Conservation (phyloP, 768 basidiomycete genomes). For the Hirschioporus abietinus region DNA sequence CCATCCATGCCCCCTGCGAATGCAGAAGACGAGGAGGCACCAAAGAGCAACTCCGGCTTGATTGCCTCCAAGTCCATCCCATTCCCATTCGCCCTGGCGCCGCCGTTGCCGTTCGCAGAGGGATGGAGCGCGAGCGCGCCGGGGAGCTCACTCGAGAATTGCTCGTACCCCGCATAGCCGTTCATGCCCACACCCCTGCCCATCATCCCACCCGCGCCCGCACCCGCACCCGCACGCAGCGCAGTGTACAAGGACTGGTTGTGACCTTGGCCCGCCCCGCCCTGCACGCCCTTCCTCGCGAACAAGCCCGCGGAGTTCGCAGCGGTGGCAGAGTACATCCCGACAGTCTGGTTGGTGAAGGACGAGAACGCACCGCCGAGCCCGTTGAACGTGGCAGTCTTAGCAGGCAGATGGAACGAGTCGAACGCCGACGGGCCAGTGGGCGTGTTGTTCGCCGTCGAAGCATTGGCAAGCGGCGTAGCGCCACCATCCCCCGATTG, state of each 20-base stretch:
- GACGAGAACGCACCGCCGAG: background rate
- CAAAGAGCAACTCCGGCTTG: conserved; percentile 62
- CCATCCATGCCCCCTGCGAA: conserved; percentile 16
- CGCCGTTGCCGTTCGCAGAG: background rate
- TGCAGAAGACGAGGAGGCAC: background rate
- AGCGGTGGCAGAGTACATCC: background rate
- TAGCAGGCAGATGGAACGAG: conserved; percentile 46
- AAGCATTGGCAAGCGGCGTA: conserved; percentile 39
- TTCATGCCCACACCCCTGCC: conserved; percentile 37
- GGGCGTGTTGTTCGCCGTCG: conserved; percentile 25
- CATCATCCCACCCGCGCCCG: background rate
- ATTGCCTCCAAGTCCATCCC: conserved; percentile 43
- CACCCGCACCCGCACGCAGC: background rate
- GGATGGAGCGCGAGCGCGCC: conserved; percentile 34
- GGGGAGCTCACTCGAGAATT: conserved; percentile 60
- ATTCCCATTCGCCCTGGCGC: conserved; percentile 24
- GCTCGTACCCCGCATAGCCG: conserved; percentile 60
- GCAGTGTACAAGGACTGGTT: background rate
- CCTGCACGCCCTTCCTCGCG: background rate
- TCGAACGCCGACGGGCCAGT: conserved; percentile 42
- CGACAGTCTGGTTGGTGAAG: background rate
- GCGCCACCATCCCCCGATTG: conserved; percentile 19
- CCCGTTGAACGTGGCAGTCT: conserved; percentile 18
- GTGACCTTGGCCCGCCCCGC: background rate
- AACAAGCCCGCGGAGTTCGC: background rate